Base-by-base conservation (phyloP, 257 asterid genomes). In the Henckelia pumila region DNA sequence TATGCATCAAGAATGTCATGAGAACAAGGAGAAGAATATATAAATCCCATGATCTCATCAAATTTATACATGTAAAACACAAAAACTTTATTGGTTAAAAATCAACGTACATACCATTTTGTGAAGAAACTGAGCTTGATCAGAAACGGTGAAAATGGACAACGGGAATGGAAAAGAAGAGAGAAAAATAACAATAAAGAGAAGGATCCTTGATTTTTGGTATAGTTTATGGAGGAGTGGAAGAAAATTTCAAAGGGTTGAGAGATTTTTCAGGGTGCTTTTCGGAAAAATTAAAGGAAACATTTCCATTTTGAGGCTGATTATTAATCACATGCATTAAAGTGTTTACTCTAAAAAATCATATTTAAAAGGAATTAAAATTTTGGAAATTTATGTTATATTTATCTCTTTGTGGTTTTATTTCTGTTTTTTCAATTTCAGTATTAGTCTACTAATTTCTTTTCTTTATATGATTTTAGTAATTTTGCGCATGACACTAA, bases 231-330 rank as follows among this genome's bases (percentile, higher is more conserved):
- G 71, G 52, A 64, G 72, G n/a, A 69, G 78, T 68, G 61, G 76
- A 66, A 37, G 85, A 83, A 78, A 55, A 68, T 66, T 80, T 80
- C 84, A 65, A 78, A 71, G 71, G 76, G 77, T 53, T 71, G 82
- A 63, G 88, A 83, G 85, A 66, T 61, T 2, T 76, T 83, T 72
- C 28, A 78, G 88, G 79, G 58, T 68, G 58, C 64, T 75, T 76
- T 35, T 75, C 63, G 77, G 78, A 30, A 44, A 57, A 70, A 79
- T 21, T 64, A 32, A 65, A 66, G 81, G 79, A 80, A 73, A 58
- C 37, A 71, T 81, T 72, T 67, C 75, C 79, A 21, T 61, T 73
- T 73, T 72, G 37, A 68, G 80, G 75, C 61, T 71, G 68, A 56
- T 73, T 56, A 44, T 65, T 57, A 44, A 64, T 69, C 66, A 64